A percentile compares a stretch with the other conserved stretches of the same genome.
phyloP scores from a whole-genome alignment of 495 filamentous ascomycete species.

The Neurospora sp. region DNA sequence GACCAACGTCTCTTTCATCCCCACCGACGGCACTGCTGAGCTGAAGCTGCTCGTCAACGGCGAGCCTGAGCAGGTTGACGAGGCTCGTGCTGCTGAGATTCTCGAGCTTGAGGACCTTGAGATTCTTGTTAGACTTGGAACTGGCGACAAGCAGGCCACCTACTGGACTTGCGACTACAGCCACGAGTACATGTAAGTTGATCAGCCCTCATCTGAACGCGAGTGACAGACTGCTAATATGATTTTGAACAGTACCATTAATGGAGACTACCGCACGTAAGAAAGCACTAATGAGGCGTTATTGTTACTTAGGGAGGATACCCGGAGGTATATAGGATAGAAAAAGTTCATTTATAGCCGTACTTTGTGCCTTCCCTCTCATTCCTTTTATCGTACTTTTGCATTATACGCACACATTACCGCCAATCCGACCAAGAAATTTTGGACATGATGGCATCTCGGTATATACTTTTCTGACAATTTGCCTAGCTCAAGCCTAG shows the following conservation, averaged over 20 bases:
- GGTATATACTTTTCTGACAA: not conserved
- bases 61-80: conserved; percentile 88
- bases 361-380: not conserved
- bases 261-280: conserved; percentile 81
- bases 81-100: conserved; percentile 67
- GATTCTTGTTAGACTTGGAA: conserved; percentile 65
- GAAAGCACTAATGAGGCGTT: not conserved
- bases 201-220: not conserved
- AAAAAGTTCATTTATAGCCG: not conserved
- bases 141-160: conserved; percentile 62
- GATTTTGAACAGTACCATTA: conserved; percentile 54
- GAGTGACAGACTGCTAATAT: conserved; percentile 4
- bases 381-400: not conserved
- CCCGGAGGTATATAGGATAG: not conserved
- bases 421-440: not conserved
- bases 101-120: conserved; percentile 79
- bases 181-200: conserved; percentile 72
- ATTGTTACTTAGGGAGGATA: not conserved
- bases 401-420: not conserved
- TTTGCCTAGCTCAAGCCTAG: not conserved
- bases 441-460: not conserved
- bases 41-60: conserved; percentile 82
- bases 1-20: conserved; percentile 87
- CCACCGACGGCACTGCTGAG: conserved; percentile 68
- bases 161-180: conserved; percentile 98